Percentiles rank a stretch among this genome's conserved stretches.
These are phyloP conservation scores for Silene vulgaris DNA, from an alignment of 179 eudicot species.

Conservation along the genomic window DNA sequence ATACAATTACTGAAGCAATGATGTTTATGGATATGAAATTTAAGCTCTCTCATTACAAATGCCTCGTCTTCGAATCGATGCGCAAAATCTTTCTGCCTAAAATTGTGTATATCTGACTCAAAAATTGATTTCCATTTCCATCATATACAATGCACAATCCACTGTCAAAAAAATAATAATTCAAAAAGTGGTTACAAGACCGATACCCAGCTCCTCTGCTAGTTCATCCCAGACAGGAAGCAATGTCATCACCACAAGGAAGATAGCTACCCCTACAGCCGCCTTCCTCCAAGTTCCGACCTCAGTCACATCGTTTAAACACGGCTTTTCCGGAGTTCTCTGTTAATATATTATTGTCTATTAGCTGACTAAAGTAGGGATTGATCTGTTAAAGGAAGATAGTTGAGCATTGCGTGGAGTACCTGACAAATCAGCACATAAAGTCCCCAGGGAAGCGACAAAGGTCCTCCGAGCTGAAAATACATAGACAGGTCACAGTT, in stretches of 20 bases:
- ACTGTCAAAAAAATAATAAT: neutral
- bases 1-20: no score
- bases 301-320: slow-evolving; percentile 89
- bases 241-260: slow-evolving; percentile 66
- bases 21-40: no score
- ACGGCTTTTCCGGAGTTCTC: slow-evolving; percentile 92
- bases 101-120: neutral
- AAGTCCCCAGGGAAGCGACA: slow-evolving; percentile 97
- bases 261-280: slow-evolving; percentile 37
- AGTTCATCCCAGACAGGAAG: slow-evolving; percentile 93
- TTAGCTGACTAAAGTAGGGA: slow-evolving; percentile 15
- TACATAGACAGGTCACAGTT: neutral
- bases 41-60: neutral
- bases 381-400: neutral
- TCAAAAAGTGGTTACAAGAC: slow-evolving; percentile 66
- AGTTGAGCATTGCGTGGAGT: slow-evolving; percentile 8
- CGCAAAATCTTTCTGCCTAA: slow-evolving; percentile 1
- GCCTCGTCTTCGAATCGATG: neutral
- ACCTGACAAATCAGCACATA: slow-evolving; percentile 97
- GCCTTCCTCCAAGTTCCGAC: slow-evolving; percentile 80
- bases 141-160: slow-evolving; percentile 13
- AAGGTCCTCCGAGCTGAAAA: slow-evolving; percentile 87
- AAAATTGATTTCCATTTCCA: slow-evolving; percentile 9
- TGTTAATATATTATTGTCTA: slow-evolving; percentile 24
- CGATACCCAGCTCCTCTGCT: slow-evolving; percentile 93